Conservation (phyloP, 495 filamentous ascomycete species). For the Apiosordaria backusii region DNA sequence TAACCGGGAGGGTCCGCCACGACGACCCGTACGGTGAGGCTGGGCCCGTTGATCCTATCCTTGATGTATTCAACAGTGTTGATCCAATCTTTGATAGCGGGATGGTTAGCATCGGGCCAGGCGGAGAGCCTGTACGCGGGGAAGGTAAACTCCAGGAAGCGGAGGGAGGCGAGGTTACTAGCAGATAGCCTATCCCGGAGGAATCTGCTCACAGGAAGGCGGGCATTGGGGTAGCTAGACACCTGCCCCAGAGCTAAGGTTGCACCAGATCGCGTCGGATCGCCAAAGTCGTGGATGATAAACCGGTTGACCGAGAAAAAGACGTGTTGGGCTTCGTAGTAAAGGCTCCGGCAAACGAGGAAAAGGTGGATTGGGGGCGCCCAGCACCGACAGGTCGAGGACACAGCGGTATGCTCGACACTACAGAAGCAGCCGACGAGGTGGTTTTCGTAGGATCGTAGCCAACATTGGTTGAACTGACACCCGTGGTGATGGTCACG, state of each 20-base stretch:
- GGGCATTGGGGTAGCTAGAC: not conserved
- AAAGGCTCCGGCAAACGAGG: not conserved
- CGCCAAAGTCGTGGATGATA: not conserved
- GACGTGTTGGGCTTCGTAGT: not conserved
- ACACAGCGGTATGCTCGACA: not conserved
- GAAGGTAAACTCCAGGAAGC: no score
- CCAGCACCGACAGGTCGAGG: not conserved
- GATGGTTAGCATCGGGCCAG: no score
- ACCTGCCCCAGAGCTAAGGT: not conserved
- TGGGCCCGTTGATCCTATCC: no score
- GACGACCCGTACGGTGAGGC: no score
- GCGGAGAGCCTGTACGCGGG: no score
- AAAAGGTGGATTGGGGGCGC: not conserved
- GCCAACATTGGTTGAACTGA: not conserved
- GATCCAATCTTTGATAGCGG: no score
- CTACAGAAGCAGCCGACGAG: conserved; percentile 1
- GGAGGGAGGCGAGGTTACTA: no score
- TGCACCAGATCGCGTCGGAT: not conserved
- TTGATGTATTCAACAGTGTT: no score
- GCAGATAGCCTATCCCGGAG: not conserved
- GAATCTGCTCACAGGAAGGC: not conserved
- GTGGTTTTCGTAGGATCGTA: not conserved
- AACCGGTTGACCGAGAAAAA: not conserved
- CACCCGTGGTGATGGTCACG: not conserved
- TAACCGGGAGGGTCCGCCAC: not conserved